A percentile compares a stretch with the other conserved stretches of the same genome.
phyloP scores from a whole-genome alignment of 1,284 basidiomycete species.

The Exsudoporus floridanus region DNA sequence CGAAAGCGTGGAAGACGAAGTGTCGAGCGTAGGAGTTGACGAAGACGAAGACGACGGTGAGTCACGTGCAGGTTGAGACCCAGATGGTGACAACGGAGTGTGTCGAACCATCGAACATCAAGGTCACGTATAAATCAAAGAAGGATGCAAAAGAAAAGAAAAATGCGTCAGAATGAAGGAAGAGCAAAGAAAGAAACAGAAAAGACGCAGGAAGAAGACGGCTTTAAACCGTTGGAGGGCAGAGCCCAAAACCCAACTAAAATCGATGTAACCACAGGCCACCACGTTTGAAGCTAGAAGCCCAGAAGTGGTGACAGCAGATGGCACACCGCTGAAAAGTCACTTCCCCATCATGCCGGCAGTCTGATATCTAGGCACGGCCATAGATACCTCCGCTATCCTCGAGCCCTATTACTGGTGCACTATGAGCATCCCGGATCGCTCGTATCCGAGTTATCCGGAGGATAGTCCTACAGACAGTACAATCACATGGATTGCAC shows the following conservation, averaged over 20 bases:
- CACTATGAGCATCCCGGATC: background rate
- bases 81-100: background rate
- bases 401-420: background rate
- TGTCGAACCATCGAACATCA: conserved; percentile 8
- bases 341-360: background rate
- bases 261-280: background rate
- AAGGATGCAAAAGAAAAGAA: background rate
- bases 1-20: conserved; percentile 11
- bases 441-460: background rate
- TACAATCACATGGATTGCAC: conserved; percentile 2
- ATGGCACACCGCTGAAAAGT: background rate
- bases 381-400: background rate
- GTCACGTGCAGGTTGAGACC: background rate
- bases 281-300: conserved; percentile 14
- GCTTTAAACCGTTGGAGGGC: background rate
- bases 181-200: background rate
- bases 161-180: conserved; percentile 4
- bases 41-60: conserved; percentile 2
- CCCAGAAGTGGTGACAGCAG: background rate
- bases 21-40: background rate
- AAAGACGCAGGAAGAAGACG: background rate
- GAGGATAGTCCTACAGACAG: background rate
- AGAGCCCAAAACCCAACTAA: background rate
- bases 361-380: background rate
- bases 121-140: background rate